A percentile compares a stretch with the other conserved stretches of the same genome.
These are phyloP conservation scores for Brettanomyces sp. DNA, from an alignment of 805 yeast genomes.

Conservation along the genomic window DNA sequence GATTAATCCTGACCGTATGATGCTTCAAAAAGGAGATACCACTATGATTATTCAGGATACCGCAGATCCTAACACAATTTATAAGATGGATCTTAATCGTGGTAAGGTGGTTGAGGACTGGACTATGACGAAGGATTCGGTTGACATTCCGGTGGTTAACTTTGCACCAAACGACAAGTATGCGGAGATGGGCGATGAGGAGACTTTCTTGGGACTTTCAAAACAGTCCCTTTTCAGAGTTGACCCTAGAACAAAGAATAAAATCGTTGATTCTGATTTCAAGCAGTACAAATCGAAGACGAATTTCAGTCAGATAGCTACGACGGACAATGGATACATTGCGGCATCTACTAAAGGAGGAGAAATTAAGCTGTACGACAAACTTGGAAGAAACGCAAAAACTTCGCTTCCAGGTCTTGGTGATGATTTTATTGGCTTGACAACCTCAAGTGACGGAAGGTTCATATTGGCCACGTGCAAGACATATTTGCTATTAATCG, in stretches of 20 bases:
- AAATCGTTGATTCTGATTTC: constrained; percentile 47
- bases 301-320: constrained; percentile 50
- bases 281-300: constrained; percentile 48
- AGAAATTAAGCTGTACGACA: constrained; percentile 65
- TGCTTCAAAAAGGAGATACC: constrained; percentile 72
- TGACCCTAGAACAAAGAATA: constrained; percentile 68
- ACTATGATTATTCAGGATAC: constrained; percentile 57
- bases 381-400: constrained; percentile 67
- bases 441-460: constrained; percentile 69
- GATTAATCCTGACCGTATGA: constrained; percentile 49
- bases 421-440: constrained; percentile 58
- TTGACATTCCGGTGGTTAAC: constrained; percentile 36
- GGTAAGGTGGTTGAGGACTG: constrained; percentile 87
- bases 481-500: constrained; percentile 61
- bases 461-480: constrained; percentile 78
- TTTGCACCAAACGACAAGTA: constrained; percentile 69
- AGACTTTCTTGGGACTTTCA: constrained; percentile 64
- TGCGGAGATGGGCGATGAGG: constrained; percentile 65
- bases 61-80: constrained; percentile 35
- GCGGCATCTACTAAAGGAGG: constrained; percentile 75
- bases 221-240: constrained; percentile 57
- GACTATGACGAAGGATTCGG: constrained; percentile 35
- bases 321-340: constrained; percentile 65
- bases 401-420: constrained; percentile 78
- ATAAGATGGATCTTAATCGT: constrained; percentile 67